A percentile compares a stretch with the other conserved stretches of the same genome.
Conservation (phyloP, 176 grass and related monocot species). For the Saccharum spontaneum region DNA sequence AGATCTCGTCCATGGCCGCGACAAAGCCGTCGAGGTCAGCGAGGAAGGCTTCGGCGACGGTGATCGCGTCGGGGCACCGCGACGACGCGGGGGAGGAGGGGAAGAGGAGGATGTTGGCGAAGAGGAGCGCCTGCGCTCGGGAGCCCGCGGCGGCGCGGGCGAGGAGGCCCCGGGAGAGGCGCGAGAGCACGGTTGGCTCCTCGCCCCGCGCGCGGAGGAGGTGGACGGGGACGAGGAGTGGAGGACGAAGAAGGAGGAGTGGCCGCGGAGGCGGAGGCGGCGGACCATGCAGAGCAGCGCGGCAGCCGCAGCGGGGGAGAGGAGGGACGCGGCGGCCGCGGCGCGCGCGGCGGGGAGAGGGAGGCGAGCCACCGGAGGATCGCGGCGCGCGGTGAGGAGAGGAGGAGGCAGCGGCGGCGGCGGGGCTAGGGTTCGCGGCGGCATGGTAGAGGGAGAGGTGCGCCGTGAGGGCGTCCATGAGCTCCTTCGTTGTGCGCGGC, state of each 20-base stretch:
- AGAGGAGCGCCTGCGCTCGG: conserved; percentile 36
- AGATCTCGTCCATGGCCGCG: conserved; percentile 80
- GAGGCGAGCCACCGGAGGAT: conserved; percentile 84
- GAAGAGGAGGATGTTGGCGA: conserved; percentile 56
- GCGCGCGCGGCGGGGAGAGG: conserved; percentile 54
- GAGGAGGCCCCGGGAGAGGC: conserved; percentile 79
- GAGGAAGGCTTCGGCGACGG: conserved; percentile 68
- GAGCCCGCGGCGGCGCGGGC: conserved; percentile 55
- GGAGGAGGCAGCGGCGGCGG: not conserved
- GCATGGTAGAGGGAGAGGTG: conserved; percentile 94
- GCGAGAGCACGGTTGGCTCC: conserved; percentile 64
- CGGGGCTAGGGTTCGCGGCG: conserved; percentile 39
- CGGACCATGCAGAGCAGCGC: conserved; percentile 66
- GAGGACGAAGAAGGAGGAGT: conserved; percentile 90
- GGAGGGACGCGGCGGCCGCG: conserved; percentile 52
- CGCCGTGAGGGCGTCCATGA: conserved; percentile 76
- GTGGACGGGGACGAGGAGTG: conserved; percentile 29
- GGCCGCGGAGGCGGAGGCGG: conserved; percentile 67
- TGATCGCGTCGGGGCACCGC: conserved; percentile 47
- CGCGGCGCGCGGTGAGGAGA: conserved; percentile 52
- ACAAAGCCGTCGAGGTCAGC: conserved; percentile 68
- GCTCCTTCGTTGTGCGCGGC: conserved; percentile 46
- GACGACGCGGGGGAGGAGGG: conserved; percentile 41
- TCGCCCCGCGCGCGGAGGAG: conserved; percentile 14
- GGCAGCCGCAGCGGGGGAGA: conserved; percentile 36